Percentiles rank a stretch among this genome's conserved stretches.
phyloP scores from a whole-genome alignment of 2,329 filamentous ascomycete genomes.

The Scedosporium dehoogii region DNA sequence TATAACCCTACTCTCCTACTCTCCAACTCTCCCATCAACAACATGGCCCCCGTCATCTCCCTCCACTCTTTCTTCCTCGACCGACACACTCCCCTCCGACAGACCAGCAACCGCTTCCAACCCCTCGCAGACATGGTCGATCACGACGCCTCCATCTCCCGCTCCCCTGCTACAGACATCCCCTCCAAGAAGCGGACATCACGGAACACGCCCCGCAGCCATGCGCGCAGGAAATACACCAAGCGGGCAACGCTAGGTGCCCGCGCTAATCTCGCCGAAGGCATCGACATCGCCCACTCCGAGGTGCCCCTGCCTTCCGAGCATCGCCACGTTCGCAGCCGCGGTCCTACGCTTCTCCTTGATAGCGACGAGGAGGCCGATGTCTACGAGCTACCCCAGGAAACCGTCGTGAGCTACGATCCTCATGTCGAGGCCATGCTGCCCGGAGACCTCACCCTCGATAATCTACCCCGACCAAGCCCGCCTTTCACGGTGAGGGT shows the following conservation, averaged over 20 bases:
- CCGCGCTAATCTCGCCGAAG: neutral
- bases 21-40: neutral
- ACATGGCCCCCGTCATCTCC: neutral
- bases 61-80: neutral
- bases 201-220: neutral
- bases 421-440: neutral
- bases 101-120: neutral
- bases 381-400: neutral
- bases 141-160: neutral
- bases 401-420: neutral
- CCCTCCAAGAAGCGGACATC: neutral
- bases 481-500: neutral
- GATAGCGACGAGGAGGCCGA: neutral
- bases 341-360: neutral
- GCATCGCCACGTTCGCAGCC: neutral
- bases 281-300: conserved; percentile 1
- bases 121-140: conserved; percentile 3
- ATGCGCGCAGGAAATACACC: neutral
- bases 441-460: conserved; percentile 1
- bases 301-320: neutral
- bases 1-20: neutral
- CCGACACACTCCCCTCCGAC: neutral
- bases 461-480: conserved; percentile 1
- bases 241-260: neutral
- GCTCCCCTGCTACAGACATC: neutral